Conservation (phyloP, 164 flowering plant genomes). For the Nymphaea thermarum region DNA sequence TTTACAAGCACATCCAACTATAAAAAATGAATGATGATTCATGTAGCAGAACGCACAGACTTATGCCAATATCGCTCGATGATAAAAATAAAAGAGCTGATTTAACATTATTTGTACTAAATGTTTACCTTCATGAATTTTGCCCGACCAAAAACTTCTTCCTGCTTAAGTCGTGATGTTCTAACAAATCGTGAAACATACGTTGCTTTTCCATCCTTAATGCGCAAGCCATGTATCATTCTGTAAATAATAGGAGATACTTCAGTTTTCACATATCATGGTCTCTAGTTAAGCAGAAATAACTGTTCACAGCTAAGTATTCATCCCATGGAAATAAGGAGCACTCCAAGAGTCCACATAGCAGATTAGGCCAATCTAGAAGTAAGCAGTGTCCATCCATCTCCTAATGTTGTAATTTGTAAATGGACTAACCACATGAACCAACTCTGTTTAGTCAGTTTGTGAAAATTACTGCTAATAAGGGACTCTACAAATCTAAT, state of each 20-base stretch:
- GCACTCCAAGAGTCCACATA: neutral
- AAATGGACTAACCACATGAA: too few species aligned
- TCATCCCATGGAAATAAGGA: neutral
- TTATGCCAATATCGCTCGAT: neutral
- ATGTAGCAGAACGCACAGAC: neutral
- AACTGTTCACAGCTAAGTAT: too few species aligned
- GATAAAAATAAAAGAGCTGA: neutral
- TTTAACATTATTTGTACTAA: neutral
- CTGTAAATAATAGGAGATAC: slow-evolving; percentile 21
- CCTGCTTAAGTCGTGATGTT: slow-evolving; percentile 87
- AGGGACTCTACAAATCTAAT: too few species aligned
- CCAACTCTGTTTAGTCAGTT: too few species aligned
- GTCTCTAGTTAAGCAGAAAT: too few species aligned
- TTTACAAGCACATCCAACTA: neutral
- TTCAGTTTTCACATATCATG: too few species aligned
- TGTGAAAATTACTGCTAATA: too few species aligned
- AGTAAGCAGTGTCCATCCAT: too few species aligned
- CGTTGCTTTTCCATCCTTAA: slow-evolving; percentile 92
- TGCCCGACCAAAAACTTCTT: slow-evolving; percentile 71
- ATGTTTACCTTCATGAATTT: slow-evolving; percentile 80
- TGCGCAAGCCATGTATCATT: slow-evolving; percentile 91
- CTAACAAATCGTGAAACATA: slow-evolving; percentile 87
- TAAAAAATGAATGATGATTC: too few species aligned
- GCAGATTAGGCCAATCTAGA: too few species aligned
- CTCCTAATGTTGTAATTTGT: too few species aligned